Base-by-base conservation (phyloP, 192 early-diverging fungal genomes). In the Linnemannia elongata region DNA sequence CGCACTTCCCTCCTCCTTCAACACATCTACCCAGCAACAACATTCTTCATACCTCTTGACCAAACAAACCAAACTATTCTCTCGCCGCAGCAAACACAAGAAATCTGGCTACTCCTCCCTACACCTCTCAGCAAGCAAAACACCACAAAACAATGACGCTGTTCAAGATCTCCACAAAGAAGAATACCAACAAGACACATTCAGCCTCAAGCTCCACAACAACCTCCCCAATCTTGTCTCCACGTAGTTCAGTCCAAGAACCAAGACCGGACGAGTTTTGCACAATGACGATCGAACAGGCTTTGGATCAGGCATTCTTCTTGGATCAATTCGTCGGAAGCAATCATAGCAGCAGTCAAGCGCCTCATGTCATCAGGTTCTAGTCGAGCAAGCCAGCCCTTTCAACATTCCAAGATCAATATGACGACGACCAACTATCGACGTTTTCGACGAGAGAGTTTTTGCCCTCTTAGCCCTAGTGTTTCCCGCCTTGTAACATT, bases 211-310 rank as follows among this genome's bases (percentile, higher is more conserved):
- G 24, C 36, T 70, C 57, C 39, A 71, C 27, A 30, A 18, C 63
- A 27, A 73, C 30, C 12, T 75, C 57, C 4, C 72, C 79, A 30
- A 36, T 42, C 22, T 47, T 69, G 41, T 42, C 73, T 20, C 74
- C 70, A 13, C 79, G 44, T 10, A 73, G 38, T 24, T 75, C 39
- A 20, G 66, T 75, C 24, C 72, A 72, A 60, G 79, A 68, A 55
- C 79, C 79, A 60, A n/a, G 52, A 27, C 79, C 79, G 8, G 55
- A 66, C 22, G 55, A 60, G 22, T 24, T 47, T 27, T 39, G 15
- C 39, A 73, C 73, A 55, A 73, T 75, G 74, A 57, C 79, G 45
- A 73, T 68, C 17, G 72, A 81, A 38, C 79, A 81, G 45, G 44
- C 79, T 17, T 71, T 75, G 18, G 74, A 75, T 36, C 45, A 36